Conservation (phyloP, 306 rosid species). For the Cicer arietinum region DNA sequence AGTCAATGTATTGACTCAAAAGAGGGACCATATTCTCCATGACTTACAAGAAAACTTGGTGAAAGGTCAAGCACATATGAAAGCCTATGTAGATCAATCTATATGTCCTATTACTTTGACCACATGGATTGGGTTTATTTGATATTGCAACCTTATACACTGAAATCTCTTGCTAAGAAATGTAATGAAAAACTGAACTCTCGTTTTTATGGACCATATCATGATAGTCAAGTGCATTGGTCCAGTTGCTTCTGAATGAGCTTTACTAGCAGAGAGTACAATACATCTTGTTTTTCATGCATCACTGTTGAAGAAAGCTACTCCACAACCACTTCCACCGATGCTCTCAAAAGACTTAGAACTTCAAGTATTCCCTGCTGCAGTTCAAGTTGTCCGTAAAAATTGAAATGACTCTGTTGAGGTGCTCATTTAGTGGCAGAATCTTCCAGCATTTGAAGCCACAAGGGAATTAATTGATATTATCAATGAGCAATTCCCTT, state of each 20-base stretch:
- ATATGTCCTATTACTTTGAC: neutral
- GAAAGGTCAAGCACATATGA: neutral
- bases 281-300: neutral
- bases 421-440: too few species aligned
- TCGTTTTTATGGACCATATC: neutral
- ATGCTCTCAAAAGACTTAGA: too few species aligned
- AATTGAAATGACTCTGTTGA: too few species aligned
- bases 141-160: neutral
- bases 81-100: neutral
- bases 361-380: too few species aligned
- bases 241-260: neutral
- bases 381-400: too few species aligned
- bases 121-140: neutral
- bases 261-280: neutral
- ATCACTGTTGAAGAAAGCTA: neutral
- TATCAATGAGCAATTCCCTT: too few species aligned
- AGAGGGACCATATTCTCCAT: neutral
- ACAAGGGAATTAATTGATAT: too few species aligned
- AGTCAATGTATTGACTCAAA: neutral
- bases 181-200: neutral
- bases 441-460: too few species aligned
- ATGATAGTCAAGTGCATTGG: neutral
- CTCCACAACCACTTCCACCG: too few species aligned
- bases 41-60: neutral
- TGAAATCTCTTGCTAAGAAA: neutral